Conservation (phyloP, 306 rosid genomes). For the Myrica gale region DNA sequence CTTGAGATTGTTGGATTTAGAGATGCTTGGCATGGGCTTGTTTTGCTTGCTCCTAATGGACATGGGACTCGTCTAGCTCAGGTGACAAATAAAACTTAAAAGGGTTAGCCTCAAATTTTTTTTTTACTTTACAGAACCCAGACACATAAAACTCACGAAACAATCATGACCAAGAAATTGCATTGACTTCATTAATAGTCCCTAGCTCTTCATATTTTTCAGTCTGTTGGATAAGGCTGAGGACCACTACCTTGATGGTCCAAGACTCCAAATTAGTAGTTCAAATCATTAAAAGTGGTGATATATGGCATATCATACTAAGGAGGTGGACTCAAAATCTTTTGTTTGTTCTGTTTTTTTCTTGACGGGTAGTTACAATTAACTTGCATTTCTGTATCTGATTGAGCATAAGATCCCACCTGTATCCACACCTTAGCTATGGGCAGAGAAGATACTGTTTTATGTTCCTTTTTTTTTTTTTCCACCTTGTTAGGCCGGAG, state of each 20-base stretch:
- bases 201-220: neutral
- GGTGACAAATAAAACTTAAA: slow-evolving; percentile 38
- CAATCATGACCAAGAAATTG: neutral
- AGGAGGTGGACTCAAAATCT: slow-evolving; percentile 5
- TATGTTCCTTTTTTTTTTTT: too few relatives aligned
- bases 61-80: slow-evolving; percentile 99
- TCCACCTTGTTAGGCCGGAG: too few relatives aligned
- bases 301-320: neutral
- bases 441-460: too few relatives aligned
- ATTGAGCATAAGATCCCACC: neutral
- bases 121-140: neutral
- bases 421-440: neutral
- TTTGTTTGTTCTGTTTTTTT: neutral
- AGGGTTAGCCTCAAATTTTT: neutral
- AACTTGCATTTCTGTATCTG: neutral
- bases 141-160: neutral
- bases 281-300: neutral
- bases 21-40: slow-evolving; percentile 98
- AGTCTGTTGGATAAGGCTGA: neutral
- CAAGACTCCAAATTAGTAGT: neutral
- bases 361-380: neutral
- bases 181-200: neutral
- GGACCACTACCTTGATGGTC: slow-evolving; percentile 1
- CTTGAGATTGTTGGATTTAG: slow-evolving; percentile 90
- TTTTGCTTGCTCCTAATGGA: slow-evolving; percentile 84